Conservation (phyloP, 2,329 filamentous ascomycete genomes). For the Dactylella cylindrospora region DNA sequence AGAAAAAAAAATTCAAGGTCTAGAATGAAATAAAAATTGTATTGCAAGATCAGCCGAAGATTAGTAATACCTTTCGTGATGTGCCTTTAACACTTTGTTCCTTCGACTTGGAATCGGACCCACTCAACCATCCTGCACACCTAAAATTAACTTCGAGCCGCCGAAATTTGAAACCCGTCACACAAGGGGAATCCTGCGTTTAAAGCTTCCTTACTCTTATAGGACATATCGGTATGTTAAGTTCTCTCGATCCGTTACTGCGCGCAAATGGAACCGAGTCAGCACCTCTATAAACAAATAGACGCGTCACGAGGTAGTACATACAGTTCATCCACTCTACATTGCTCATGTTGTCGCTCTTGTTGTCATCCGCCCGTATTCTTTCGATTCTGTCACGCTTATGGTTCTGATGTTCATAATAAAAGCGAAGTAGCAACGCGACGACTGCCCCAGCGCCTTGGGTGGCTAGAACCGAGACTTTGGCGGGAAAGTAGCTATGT, state of each 20-base stretch:
- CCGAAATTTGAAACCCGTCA: too few species aligned
- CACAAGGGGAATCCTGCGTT: too few species aligned
- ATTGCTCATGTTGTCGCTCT: slow-evolving; percentile 43
- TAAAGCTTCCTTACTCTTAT: too few species aligned
- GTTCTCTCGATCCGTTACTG: slow-evolving; percentile 62
- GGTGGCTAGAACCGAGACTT: slow-evolving; percentile 60
- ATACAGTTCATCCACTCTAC: slow-evolving; percentile 47
- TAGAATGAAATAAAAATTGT: too few species aligned
- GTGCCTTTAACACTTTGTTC: too few species aligned
- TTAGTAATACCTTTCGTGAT: too few species aligned
- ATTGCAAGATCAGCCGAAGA: too few species aligned
- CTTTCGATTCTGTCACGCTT: slow-evolving; percentile 36
- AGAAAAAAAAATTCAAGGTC: too few species aligned
- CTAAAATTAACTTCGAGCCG: too few species aligned
- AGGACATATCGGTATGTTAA: slow-evolving; percentile 59
- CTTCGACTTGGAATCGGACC: too few species aligned
- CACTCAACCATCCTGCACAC: too few species aligned
- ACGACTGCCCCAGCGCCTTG: slow-evolving; percentile 49
- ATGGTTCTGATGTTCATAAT: slow-evolving; percentile 46
- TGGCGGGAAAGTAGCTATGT: slow-evolving; percentile 55
- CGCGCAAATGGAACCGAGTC: not conserved
- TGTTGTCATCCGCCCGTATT: slow-evolving; percentile 30
- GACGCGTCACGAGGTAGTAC: not conserved
- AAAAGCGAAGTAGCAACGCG: slow-evolving; percentile 45
- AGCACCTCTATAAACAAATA: not conserved